Conservation (phyloP, 148 eudicot genomes). For the Dianthus caryophyllus region DNA sequence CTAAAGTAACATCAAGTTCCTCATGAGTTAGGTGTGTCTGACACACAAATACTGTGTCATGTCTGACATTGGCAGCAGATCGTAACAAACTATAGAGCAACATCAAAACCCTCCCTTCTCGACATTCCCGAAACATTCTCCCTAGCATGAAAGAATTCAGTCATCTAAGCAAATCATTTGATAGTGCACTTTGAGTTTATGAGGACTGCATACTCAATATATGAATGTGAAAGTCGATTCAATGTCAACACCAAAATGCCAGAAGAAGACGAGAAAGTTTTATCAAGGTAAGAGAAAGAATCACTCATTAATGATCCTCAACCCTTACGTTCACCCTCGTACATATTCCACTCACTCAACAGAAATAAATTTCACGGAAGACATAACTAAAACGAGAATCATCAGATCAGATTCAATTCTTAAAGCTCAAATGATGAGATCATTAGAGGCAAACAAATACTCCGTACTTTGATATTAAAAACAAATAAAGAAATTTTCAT, state of each 20-base stretch:
- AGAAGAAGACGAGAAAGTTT: not conserved
- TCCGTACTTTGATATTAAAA: too few species aligned
- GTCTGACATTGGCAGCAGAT: too few species aligned
- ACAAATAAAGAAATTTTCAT: too few species aligned
- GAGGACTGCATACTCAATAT: not conserved
- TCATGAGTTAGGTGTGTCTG: too few species aligned
- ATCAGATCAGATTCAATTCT: not conserved
- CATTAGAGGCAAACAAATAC: too few species aligned
- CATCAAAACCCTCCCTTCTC: not conserved
- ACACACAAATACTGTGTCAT: too few species aligned
- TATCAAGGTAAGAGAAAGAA: not conserved
- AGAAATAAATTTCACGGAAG: not conserved
- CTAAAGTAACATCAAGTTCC: not conserved
- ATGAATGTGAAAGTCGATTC: not conserved
- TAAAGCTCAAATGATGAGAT: not conserved
- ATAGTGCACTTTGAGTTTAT: not conserved
- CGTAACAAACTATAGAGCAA: not conserved
- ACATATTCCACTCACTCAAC: not conserved
- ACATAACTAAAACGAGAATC: not conserved
- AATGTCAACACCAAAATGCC: not conserved
- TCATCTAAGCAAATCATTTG: not conserved
- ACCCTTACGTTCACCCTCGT: not conserved
- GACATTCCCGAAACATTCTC: not conserved
- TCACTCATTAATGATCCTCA: not conserved
- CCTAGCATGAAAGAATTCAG: not conserved